These are phyloP conservation scores for Mortierella alpina DNA, from an alignment of 192 early-diverging fungal genomes.

Conservation along the genomic window DNA sequence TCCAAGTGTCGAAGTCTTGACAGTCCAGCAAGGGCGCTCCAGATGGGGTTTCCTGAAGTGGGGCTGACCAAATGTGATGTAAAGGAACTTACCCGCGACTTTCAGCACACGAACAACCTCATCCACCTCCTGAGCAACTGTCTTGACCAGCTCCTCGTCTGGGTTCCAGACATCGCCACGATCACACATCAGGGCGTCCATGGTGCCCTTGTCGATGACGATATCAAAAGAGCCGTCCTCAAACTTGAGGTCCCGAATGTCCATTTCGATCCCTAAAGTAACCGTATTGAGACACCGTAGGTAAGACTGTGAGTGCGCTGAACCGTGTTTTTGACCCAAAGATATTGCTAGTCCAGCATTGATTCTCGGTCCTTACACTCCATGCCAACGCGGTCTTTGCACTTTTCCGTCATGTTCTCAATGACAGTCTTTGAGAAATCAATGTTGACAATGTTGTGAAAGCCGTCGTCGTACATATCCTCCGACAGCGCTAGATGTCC, in stretches of 20 bases:
- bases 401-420: conserved; percentile 74
- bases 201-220: conserved; percentile 89
- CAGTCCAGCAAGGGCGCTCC: conserved; percentile 71
- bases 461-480: conserved; percentile 84
- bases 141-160: conserved; percentile 70
- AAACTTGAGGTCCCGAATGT: conserved; percentile 79
- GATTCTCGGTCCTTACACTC: conserved; percentile 55
- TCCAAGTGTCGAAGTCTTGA: conserved; percentile 75
- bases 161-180: conserved; percentile 92
- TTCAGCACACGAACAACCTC: conserved; percentile 84
- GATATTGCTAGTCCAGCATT: not conserved
- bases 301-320: not conserved
- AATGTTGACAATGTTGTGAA: conserved; percentile 78
- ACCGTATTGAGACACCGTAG: not conserved
- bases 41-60: conserved; percentile 86
- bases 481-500: conserved; percentile 67
- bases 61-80: conserved; percentile 93
- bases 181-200: conserved; percentile 91
- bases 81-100: conserved; percentile 81
- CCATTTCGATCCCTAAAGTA: conserved; percentile 72
- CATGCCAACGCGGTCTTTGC: conserved; percentile 63
- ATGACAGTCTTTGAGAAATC: conserved; percentile 87
- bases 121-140: conserved; percentile 76
- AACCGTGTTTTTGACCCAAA: not conserved
- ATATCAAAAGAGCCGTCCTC: conserved; percentile 72